Base-by-base conservation (phyloP, 176 grass and related monocot species). In the Musa troglodytarum region DNA sequence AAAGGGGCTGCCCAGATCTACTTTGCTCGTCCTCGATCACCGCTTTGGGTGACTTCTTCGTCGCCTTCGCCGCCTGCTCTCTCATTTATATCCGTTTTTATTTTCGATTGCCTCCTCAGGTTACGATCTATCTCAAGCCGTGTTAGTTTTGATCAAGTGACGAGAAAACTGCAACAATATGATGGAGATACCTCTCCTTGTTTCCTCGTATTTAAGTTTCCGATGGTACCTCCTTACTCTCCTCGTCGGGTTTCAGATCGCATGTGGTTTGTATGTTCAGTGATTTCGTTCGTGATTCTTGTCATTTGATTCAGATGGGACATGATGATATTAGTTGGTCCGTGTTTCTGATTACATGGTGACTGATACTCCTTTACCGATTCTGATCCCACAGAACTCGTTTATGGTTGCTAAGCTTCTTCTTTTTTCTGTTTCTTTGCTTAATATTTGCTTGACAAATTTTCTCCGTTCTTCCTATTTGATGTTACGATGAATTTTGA, bases 121-220 rank as follows among this genome's bases (percentile, higher is more conserved):
- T 43, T 43, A 43, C 34, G 34, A 43, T 43, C 34, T 5, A 10
- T 61, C 19, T 61, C 3, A 21, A 61, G 57, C 1, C 17, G 15
- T 43, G 34, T 43, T n/a, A n/a, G 3, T 5, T 4, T 57, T 1
- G 34, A 63, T 85, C 89, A 88, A 11, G 77, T 72, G 89, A 85
- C 68, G 83, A 88, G 80, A 72, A 78, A 81, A 88, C 89, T 91
- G 89, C 89, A 91, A 91, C 85, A 88, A 91, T 83, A 88, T 91
- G 89, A 91, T 12, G 74, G 29, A 14, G 10, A 50, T 23, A 15
- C 57, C 50, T 13, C 21, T 59, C 82, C 63, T 16, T 91, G 89
- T 88, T 91, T 91, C 69, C 76, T 68, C 73, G 85, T 91, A 90
- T 88, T 83, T 88, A 85, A 91, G 83, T 88, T 83, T 91, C 83